Base-by-base conservation (phyloP, 2,329 filamentous ascomycete genomes). In the Sarocladiaceae sp. region DNA sequence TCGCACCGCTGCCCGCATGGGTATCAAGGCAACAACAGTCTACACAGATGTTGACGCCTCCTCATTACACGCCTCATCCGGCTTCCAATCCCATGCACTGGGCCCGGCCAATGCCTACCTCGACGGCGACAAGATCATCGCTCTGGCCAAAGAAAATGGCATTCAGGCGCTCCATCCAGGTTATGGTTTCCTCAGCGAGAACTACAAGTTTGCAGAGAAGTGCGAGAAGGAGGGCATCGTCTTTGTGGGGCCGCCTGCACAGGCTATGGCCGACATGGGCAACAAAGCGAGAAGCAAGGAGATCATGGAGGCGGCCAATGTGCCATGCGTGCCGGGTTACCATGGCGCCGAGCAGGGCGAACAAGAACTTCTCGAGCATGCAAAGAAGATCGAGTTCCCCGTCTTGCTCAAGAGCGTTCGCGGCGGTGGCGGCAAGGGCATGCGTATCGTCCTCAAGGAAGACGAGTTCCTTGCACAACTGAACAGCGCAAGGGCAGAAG, bases 161-260 rank as follows among this genome's bases (percentile, higher is more conserved):
- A 96, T 94, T 57, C 80, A 91, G 60, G 91, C 88, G 4, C 83
- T 98, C 53, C 93, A 98, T 64, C 93, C 93, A 0, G 93, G 93
- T 19, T 98, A 98, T 68, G 93, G 93, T 33, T 98, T 95, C 59
- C 69, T 97, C 52, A 94, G 87, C 50, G 93, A 98, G 68, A 98
- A 98, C 64, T 83, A 91, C 6, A 80, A 74, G 5, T 98, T 98
- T 61, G 93, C 93, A 3, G 80, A 82, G 55, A 83, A 87, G 60
- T 97, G 91, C 62, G 84, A 86, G 55, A 82, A 93, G 55, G 90
- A 90, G 34, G 93, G 93, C 10, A 76, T 98, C 51, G 83, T 91
- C 45, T 98, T 98, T 61, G 94, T 98, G 55, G 93, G 93, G 0
- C 93, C 93, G 1, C 89, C 93, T 3, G 81, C 82, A 21, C 75